Base-by-base conservation (phyloP, 2,329 filamentous ascomycete species). In the Epichloe glyceriae region DNA sequence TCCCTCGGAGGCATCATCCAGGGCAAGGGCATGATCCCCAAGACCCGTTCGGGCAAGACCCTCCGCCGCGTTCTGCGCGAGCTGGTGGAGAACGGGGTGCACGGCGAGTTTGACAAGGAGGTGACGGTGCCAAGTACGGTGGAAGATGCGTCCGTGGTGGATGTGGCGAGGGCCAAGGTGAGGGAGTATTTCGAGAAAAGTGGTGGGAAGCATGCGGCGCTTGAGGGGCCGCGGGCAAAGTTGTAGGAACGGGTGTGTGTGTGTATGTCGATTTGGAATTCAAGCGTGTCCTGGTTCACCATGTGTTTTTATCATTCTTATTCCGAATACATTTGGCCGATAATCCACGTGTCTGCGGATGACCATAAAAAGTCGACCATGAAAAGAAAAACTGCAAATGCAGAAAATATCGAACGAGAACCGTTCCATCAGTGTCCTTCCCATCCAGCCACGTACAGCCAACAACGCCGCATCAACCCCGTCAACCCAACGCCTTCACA, bases 41-140 rank as follows among this genome's bases (percentile, higher is more conserved):
- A 90, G 72, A 96, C 91, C 15, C 71, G 90, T 30, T 88, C 84
- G n/a, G 91, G 91, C 30, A 97, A 96, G 76, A 95, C 88, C 4
- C 67, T 96, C 53, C 75, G 90, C 3, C 74, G 90, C 22, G 88
- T 95, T 34, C 68, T 96, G 64, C 75, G 87, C 34, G 87, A 95
- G 68, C 69, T 96, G 57, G 70, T 95, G 15, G 90, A 96, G 70
- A 88, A 94, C 62, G 88, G 80, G 0, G 80, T 83, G 5, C 76
- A 83, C 53, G 86, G 79, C 1, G 79, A 90, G 26, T 85, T 85
- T 58, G 82, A 84, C 15, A 85, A 80, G 63, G 72, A 78, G 46
- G 84, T 95, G 1, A 74, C 74, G 54, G 79, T 91, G 44, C 90
- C 90, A 8, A 86, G 85, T 26, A 95, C 89, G 3, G 85, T 96